Base-by-base conservation (phyloP, 306 rosid species). In the Nissolia schottii region DNA sequence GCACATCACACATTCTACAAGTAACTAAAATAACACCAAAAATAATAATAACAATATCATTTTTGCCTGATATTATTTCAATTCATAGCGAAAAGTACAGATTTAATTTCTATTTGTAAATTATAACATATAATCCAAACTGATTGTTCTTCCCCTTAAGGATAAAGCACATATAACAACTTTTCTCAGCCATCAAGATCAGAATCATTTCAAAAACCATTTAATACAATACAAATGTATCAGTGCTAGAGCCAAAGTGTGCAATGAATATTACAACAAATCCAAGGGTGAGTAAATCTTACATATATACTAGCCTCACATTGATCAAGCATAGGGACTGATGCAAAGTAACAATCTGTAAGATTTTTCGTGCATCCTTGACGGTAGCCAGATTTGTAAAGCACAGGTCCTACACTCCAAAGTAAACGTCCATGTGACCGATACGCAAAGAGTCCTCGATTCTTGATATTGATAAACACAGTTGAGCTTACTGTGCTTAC, bases 221-320 rank as follows among this genome's bases (percentile, higher is more conserved):
- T 7, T 43, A 53, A 61, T 5, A 60, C 19, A n/a, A n/a, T n/a
- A n/a, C n/a, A n/a, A n/a, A 60, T 11, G 54, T 8, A 6, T 18
- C 64, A 46, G 15, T 45, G 38, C 62, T 56, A 8, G 7, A 46
- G 7, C 18, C 60, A 13, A 25, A 3, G 13, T 12, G 45, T 12
- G 16, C 23, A 50, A 37, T 35, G 18, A 9, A 18, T n/a, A 65
- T 24, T 46, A 37, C 49, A 31, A 46, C 28, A 16, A 67, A 43
- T 7, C 23, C 23, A 73, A 34, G 72, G 83, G 66, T 3, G 64
- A 74, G 72, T 16, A 56, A 82, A 53, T 16, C 93, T 80, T 89
- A 92, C 96, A 78, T 92, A 89, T 40, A 89, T 67, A 74, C 85
- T 84, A 69, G 85, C 94, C 79, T 92, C 96, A 31, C 97, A 89